Conservation (phyloP, 441 rosid species). For the Hura crepitans region DNA sequence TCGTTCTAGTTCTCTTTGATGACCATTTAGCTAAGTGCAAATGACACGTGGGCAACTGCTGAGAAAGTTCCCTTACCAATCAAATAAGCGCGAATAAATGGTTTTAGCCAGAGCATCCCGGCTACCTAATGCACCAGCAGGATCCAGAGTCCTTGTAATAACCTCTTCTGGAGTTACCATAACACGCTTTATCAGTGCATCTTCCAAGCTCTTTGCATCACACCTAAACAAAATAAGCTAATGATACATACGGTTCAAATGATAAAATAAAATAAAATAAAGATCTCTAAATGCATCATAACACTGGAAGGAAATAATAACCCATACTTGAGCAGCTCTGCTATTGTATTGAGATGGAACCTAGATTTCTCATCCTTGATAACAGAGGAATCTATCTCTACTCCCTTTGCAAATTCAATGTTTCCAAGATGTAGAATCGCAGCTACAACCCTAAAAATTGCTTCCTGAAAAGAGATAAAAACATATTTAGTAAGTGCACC, state of each 20-base stretch:
- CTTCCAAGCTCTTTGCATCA: conserved; percentile 62
- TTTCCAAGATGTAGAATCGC: conserved; percentile 88
- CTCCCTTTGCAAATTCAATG: conserved; percentile 70
- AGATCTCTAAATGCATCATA: too few species aligned
- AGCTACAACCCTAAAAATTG: conserved; percentile 94
- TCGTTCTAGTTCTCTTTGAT: too few species aligned
- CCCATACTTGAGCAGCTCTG: conserved; percentile 89
- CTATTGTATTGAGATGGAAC: conserved; percentile 77
- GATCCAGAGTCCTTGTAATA: conserved; percentile 80
- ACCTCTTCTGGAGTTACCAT: conserved; percentile 92
- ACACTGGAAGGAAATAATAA: conserved; percentile 15
- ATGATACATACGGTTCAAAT: too few species aligned
- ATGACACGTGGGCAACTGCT: not conserved
- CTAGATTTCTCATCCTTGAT: conserved; percentile 76
- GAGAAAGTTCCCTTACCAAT: conserved; percentile 46
- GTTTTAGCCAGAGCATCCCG: conserved; percentile 91
- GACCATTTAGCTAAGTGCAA: too few species aligned
- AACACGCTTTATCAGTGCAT: conserved; percentile 79
- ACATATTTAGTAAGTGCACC: too few species aligned
- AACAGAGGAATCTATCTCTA: conserved; percentile 80
- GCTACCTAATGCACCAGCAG: conserved; percentile 65
- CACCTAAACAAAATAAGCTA: too few species aligned
- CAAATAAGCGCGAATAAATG: conserved; percentile 68
- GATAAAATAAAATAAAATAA: too few species aligned
- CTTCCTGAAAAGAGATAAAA: conserved; percentile 56